Base-by-base conservation (phyloP, 2,329 filamentous ascomycete genomes). In the Hypoxylon sp. region DNA sequence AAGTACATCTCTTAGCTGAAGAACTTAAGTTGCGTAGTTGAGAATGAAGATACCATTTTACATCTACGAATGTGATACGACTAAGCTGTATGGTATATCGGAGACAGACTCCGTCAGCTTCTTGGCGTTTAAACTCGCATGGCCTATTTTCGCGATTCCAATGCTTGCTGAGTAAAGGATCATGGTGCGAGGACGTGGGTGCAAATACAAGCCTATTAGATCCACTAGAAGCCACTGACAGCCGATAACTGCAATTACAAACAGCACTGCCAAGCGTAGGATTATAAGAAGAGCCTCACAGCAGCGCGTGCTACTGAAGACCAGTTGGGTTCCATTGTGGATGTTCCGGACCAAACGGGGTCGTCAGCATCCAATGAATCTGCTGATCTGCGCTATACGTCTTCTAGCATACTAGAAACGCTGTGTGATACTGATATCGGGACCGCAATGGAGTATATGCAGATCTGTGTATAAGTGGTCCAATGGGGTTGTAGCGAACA, bases 401-500 rank as follows among this genome's bases (percentile, higher is more conserved):
- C 52, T 46, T 19, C 50, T 51, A 57, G 36, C 34, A 56, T 34
- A n/a, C 48, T 60, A 49, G 36, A 45, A 43, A 43, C 38, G 2
- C 3, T 43, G 34, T 34, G 32, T 36, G 36, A 14, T 21, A 23
- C 38, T 46, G 23, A 38, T 28, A 34, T 28, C 38, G 5, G 50
- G 58, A 53, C 36, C 49, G 52, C 6, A 60, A 64, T 56, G 32
- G 25, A 62, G 32, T n/a, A 59, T 50, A 30, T 45, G 55, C 23
- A 56, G 49, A 67, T 60, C 64, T 60, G 64, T 67, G 55, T 51
- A 50, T n/a, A n/a, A 48, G 13, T 25, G n/a, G 11, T 45, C 65
- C 60, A 64, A 68, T 68, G 9, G 36, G 25, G 52, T 61, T 30
- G 25, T 49, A 50, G 51, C 25, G 52, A 46, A 52, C 23, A 58